These are phyloP conservation scores for apple (Malus domestica) DNA, from an alignment of 306 rosid genomes.

Conservation along the genomic window DNA sequence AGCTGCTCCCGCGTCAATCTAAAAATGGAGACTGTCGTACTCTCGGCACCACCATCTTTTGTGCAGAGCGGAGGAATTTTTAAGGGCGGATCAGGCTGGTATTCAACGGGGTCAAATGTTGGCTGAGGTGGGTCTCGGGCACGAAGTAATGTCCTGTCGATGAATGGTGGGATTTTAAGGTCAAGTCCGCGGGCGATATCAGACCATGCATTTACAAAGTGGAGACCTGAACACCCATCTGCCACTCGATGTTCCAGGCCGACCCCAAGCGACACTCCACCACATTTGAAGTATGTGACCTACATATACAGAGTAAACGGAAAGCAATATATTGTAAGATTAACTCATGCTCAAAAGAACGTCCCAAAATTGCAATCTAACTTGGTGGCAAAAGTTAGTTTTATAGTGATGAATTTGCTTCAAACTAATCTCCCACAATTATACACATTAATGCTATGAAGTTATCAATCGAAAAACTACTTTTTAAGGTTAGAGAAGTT, in stretches of 20 bases:
- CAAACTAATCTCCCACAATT: too few relatives aligned
- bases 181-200: slow-evolving; percentile 78
- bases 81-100: slow-evolving; percentile 64
- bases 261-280: slow-evolving; percentile 76
- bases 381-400: too few relatives aligned
- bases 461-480: too few relatives aligned
- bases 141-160: slow-evolving; percentile 59
- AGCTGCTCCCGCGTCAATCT: background rate
- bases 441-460: too few relatives aligned
- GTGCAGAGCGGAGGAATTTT: slow-evolving; percentile 12
- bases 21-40: slow-evolving; percentile 42
- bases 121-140: slow-evolving; percentile 69
- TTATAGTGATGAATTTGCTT: too few relatives aligned
- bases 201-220: slow-evolving; percentile 73
- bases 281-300: slow-evolving; percentile 82
- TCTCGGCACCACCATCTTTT: slow-evolving; percentile 16
- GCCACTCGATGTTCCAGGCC: slow-evolving; percentile 75
- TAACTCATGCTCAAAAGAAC: too few relatives aligned
- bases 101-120: slow-evolving; percentile 48
- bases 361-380: too few relatives aligned
- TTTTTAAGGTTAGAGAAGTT: too few relatives aligned
- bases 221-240: slow-evolving; percentile 80
- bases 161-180: slow-evolving; percentile 51
- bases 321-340: too few relatives aligned
- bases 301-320: background rate